phyloP scores from a whole-genome alignment of 805 yeast species.

The Saccharomycopsis malanga region DNA sequence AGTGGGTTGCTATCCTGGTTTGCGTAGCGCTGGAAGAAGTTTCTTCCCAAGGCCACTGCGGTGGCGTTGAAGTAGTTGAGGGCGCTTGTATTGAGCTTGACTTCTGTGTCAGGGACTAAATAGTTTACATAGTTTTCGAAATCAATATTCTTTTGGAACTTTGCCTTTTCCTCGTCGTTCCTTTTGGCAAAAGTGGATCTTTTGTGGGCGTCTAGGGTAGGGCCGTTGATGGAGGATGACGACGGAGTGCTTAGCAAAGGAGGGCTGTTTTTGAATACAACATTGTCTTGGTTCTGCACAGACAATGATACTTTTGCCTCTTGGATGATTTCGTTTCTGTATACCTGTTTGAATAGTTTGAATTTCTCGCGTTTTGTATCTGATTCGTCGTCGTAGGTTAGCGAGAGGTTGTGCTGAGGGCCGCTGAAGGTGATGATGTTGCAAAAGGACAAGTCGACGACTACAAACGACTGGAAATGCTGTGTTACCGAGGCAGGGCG shows the following conservation, averaged over 20 bases:
- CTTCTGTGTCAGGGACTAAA: slow-evolving; percentile 63
- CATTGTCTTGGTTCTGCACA: background rate
- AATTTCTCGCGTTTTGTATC: background rate
- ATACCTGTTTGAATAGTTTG: background rate
- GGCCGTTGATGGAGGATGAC: background rate
- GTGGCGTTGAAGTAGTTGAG: slow-evolving; percentile 68
- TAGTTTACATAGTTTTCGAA: slow-evolving; percentile 70
- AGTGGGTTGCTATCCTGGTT: slow-evolving; percentile 40
- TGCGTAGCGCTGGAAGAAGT: slow-evolving; percentile 55
- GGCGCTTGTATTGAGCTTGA: slow-evolving; percentile 43
- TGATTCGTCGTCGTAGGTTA: background rate
- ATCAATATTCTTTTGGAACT: slow-evolving; percentile 24
- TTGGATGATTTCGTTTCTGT: slow-evolving; percentile 2
- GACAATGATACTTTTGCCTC: background rate
- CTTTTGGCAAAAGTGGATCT: background rate
- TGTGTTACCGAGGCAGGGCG: background rate
- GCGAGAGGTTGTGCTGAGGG: background rate
- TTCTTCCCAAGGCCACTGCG: slow-evolving; percentile 71
- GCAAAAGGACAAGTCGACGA: slow-evolving; percentile 49
- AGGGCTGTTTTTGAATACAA: background rate
- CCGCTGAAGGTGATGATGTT: slow-evolving; percentile 31
- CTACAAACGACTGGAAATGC: slow-evolving; percentile 33
- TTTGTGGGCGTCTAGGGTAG: background rate
- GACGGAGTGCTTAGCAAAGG: background rate
- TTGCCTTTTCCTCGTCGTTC: background rate